A percentile compares a stretch with the other conserved stretches of the same genome.
Evolutionary conservation across 2,329 filamentous ascomycete species (phyloP).

Genomic region (Colletotrichum destructivum): DNA sequence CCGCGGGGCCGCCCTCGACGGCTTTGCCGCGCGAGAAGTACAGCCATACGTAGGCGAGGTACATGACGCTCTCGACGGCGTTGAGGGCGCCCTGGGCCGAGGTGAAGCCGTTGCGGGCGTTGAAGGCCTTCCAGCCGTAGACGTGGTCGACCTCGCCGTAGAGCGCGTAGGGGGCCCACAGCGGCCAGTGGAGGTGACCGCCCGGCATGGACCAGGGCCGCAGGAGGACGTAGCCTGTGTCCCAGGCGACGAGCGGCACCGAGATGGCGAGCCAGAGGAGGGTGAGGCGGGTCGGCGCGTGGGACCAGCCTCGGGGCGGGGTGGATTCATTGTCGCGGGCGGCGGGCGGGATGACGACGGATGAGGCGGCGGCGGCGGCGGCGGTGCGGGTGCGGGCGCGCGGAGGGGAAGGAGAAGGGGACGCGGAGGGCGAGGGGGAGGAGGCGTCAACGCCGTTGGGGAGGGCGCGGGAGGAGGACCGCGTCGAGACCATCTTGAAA

Average conservation of each 20-base stretch:
- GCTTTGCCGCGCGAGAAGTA: slow-evolving; percentile 50
- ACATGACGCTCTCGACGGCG: slow-evolving; percentile 76
- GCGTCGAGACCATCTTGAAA: slow-evolving; percentile 56
- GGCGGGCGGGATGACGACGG: background rate
- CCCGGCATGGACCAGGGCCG: slow-evolving; percentile 88
- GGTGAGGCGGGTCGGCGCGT: slow-evolving; percentile 62
- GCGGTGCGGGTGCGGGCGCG: slow-evolving; percentile 39
- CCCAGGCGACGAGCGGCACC: slow-evolving; percentile 86
- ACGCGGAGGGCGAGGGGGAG: no score
- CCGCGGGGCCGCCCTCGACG: slow-evolving; percentile 44
- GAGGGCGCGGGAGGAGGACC: slow-evolving; percentile 52
- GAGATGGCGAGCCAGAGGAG: slow-evolving; percentile 82
- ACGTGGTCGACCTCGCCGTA: slow-evolving; percentile 86
- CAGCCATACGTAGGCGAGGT: slow-evolving; percentile 68
- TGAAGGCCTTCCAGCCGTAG: slow-evolving; percentile 83
- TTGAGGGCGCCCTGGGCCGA: slow-evolving; percentile 81
- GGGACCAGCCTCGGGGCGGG: slow-evolving; percentile 46
- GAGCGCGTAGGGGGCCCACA: slow-evolving; percentile 84
- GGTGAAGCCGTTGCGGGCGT: slow-evolving; percentile 81
- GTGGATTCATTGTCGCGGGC: slow-evolving; percentile 21
- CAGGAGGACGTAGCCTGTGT: slow-evolving; percentile 82
- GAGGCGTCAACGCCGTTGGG: slow-evolving; percentile 46
- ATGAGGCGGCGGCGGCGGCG: slow-evolving; percentile 10
- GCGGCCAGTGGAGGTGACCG: slow-evolving; percentile 77
- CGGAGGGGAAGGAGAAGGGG: slow-evolving; percentile 33